These are phyloP conservation scores for Ceratobasidium sp. DNA, from an alignment of 1,284 basidiomycete genomes.

Conservation along the genomic window DNA sequence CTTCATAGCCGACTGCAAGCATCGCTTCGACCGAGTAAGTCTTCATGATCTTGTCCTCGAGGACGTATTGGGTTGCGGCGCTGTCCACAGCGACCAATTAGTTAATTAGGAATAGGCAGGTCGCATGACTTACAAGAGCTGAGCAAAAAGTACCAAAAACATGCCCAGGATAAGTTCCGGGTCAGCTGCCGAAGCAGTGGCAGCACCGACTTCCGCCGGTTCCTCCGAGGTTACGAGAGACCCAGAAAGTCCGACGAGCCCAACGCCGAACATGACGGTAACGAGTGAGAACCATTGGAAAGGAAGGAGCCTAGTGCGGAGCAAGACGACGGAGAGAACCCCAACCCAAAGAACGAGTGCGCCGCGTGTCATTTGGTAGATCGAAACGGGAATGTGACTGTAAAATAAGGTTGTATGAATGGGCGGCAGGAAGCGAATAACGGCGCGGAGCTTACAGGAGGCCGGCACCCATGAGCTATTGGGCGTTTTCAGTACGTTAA, in stretches of 20 bases:
- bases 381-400: conserved; percentile 82
- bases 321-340: conserved; percentile 89
- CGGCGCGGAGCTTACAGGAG: conserved; percentile 68
- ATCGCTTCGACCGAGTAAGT: conserved; percentile 88
- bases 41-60: conserved; percentile 95
- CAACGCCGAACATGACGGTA: conserved; percentile 90
- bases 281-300: conserved; percentile 87
- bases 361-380: conserved; percentile 96
- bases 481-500: conserved; percentile 61
- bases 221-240: conserved; percentile 61
- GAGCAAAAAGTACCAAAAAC: conserved; percentile 93
- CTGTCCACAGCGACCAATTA: conserved; percentile 56
- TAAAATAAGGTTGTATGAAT: conserved; percentile 1
- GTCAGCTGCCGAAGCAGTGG: conserved; percentile 13
- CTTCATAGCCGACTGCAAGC: conserved; percentile 93
- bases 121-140: conserved; percentile 80
- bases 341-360: conserved; percentile 97
- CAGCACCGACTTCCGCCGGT: conserved; percentile 2
- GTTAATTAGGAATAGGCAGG: conserved; percentile 2
- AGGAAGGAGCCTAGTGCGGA: conserved; percentile 58
- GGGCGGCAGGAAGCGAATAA: conserved; percentile 2
- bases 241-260: conserved; percentile 89
- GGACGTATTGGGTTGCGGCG: conserved; percentile 89
- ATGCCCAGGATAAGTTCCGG: conserved; percentile 63
- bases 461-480: conserved; percentile 93